Base-by-base conservation (phyloP, 2,329 filamentous ascomycete genomes). In the Onygenales sp. region DNA sequence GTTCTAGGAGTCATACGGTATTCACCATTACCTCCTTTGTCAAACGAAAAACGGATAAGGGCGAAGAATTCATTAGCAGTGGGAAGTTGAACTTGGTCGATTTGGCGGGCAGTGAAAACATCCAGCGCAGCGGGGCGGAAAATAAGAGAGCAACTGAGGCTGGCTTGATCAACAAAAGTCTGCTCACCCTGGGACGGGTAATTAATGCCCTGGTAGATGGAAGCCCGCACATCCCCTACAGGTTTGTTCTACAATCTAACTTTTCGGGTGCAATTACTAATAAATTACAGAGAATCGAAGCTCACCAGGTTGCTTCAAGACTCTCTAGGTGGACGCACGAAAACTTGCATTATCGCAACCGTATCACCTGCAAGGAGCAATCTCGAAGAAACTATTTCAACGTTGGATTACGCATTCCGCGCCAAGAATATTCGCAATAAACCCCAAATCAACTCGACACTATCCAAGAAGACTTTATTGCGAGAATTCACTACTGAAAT, bases 351-450 rank as follows among this genome's bases (percentile, higher is more conserved):
- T 60, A 97, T 98, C 64, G 93, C 93, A 5, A 98, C 93, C 0
- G 81, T 98, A 42, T 97, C 93, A 2, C 91, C 93, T 1, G 89
- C 91, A 6, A 94, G 93, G 70, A 91, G 86, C 70, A 98, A 97
- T 62, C 77, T 98, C 1, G 93, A 98, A 65, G 93, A 98, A 70
- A 98, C 94, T 0, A 97, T 98, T 56, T 97, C 93, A 0, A 98
- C 94, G 0, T 79, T 98, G 1, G 93, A 98, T 68, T 98, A 98
- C 66, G 94, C 93, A 9, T 97, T 97, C 72, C 83, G 93, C 46
- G 93, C 93, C 13, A 98, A 98, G 76, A 97, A 98, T 61, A 98
- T 98, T 63, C 87, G 88, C 49, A 98, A 98, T 71, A 96, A 96
- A 70, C 94, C 93, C 0, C 93, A 98, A 65, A 79, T 95, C 62